Evolutionary conservation across 139 green algal species (phyloP), one percentile per base, ranked within the genome.

Genomic region (Chlamydomonas eustigma): DNA sequence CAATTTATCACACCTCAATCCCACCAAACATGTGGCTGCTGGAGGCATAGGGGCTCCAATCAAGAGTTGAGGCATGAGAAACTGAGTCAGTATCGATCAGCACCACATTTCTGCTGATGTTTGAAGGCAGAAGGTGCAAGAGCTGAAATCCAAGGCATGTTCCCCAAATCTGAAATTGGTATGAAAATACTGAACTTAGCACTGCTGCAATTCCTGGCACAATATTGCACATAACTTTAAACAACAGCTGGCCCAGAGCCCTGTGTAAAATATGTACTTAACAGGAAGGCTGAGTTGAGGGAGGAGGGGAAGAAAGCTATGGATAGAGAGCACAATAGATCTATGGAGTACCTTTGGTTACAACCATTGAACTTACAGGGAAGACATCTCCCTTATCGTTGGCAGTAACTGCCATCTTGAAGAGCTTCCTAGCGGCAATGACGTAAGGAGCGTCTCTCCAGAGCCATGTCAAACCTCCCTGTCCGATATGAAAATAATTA

Each of bases 91-190:
- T 96, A 73, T 92, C 85, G 24, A 94, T 76, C 39, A 96, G 85
- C 74, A 96, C 77, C 30, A 91, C 80, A 32, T 92, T 93, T 76
- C 90, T 89, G 39, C 58, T 83, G 24, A 91, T 80, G 66, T 94
- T 92, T 58, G 89, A 86, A n/a, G 84, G 89, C 75, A 96, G 78
- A 39, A 96, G 91, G 83, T 94, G 91, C 51, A 95, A 87, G 73
- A 96, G 83, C 86, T 96, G 91, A 83, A 92, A 91, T 51, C 91
- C 91, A 28, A 95, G 82, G 86, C 91, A 95, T 5, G 91, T 94
- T 67, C 85, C 85, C 28, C 85, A 77, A 64, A 90, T 90, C 81
- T 89, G 81, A 58, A 58, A 28, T n/a, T n/a, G n/a, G n/a, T n/a
- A n/a, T n/a, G n/a, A n/a, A n/a, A n/a, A n/a, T n/a, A n/a, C n/a